phyloP scores from a whole-genome alignment of 2,329 filamentous ascomycete genomes.

The Sclerotinia subarctica region DNA sequence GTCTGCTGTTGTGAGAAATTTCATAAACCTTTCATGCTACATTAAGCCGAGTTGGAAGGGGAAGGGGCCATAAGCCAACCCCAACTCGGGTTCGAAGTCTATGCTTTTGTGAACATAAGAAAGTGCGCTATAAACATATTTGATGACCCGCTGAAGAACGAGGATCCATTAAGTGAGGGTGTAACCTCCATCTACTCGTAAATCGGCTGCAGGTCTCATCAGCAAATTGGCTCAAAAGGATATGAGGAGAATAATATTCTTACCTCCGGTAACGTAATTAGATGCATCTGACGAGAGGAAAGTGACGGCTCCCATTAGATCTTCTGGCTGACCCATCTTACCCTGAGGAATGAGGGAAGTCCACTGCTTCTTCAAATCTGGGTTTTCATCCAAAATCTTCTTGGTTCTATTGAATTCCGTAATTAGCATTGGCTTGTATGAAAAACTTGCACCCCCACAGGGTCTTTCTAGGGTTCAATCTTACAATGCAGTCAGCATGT shows the following conservation, averaged over 20 bases:
- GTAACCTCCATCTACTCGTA: conserved; percentile 26
- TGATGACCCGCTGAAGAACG: neutral
- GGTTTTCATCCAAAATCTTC: conserved; percentile 92
- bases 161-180: conserved; percentile 22
- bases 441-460: conserved; percentile 8
- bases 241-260: conserved; percentile 9
- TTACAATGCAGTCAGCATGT: conserved; percentile 93
- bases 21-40: conserved; percentile 8
- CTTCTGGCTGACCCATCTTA: conserved; percentile 88
- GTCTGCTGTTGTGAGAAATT: conserved; percentile 1
- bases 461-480: conserved; percentile 38
- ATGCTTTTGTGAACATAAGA: conserved; percentile 3
- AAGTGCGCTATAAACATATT: conserved; percentile 1
- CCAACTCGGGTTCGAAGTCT: conserved; percentile 4
- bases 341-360: conserved; percentile 87
- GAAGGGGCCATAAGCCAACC: neutral
- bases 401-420: conserved; percentile 60
- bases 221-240: conserved; percentile 1
- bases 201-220: conserved; percentile 15
- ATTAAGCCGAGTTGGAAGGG: conserved; percentile 9
- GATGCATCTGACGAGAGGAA: conserved; percentile 59
- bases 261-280: conserved; percentile 55
- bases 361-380: conserved; percentile 86
- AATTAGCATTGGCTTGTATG: conserved; percentile 15
- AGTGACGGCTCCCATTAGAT: conserved; percentile 89